These are phyloP conservation scores for Paspalum vaginatum DNA, from an alignment of 176 grass and related monocot genomes.

Conservation along the genomic window DNA sequence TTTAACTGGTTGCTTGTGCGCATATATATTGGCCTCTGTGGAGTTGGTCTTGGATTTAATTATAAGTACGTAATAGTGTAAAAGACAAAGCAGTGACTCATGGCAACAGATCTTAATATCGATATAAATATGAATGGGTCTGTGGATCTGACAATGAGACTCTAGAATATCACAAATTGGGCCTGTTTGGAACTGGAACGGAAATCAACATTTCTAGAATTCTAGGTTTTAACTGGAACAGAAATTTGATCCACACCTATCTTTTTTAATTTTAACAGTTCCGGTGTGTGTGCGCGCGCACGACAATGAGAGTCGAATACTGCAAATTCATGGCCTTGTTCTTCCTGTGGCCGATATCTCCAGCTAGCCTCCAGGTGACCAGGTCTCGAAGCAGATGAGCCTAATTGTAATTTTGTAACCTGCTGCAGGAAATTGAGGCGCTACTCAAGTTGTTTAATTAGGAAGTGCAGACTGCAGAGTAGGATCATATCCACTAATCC, in stretches of 20 bases:
- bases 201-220: neutral
- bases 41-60: slow-evolving; percentile 1
- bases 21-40: neutral
- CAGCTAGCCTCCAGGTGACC: no score
- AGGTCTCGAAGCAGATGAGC: neutral
- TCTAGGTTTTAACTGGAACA: neutral
- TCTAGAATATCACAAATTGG: neutral
- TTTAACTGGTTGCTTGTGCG: slow-evolving; percentile 38
- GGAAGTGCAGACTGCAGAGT: no score
- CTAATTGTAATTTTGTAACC: neutral
- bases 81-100: neutral
- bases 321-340: no score
- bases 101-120: neutral
- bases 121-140: neutral
- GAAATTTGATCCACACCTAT: no score
- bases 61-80: no score
- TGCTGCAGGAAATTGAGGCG: neutral
- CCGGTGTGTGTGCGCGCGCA: no score
- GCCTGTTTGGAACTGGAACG: neutral
- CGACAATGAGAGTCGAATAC: no score
- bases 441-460: slow-evolving; percentile 19
- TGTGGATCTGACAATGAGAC: neutral
- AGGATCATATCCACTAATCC: no score
- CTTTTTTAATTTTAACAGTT: no score
- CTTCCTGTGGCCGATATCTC: no score